Evolutionary conservation across 2,329 filamentous ascomycete genomes (phyloP).

Genomic region (Colletotrichum eremochloae): DNA sequence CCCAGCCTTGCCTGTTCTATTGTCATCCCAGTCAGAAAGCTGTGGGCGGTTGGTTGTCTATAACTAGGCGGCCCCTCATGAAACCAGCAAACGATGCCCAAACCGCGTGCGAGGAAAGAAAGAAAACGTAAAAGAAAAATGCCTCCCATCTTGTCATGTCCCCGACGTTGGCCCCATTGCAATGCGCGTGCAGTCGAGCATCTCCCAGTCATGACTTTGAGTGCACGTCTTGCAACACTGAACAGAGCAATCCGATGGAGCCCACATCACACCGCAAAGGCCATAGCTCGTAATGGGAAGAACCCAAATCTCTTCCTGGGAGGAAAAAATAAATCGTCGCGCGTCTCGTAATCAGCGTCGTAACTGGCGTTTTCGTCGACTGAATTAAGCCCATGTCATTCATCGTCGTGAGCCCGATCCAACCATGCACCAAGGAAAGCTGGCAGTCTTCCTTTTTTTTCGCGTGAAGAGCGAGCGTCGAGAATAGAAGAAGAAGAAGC

Average conservation of each 20-base stretch:
- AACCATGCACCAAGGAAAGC: conserved; percentile 28
- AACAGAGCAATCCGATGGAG: neutral
- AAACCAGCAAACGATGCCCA: conserved; percentile 23
- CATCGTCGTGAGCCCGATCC: conserved; percentile 34
- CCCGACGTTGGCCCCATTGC: conserved; percentile 30
- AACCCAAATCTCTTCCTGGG: conserved; percentile 10
- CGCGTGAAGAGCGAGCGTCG: conserved; percentile 27
- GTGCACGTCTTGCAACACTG: conserved; percentile 7
- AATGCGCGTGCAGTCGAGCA: conserved; percentile 23
- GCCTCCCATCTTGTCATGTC: conserved; percentile 28
- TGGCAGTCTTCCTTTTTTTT: neutral
- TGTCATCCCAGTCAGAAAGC: conserved; percentile 37
- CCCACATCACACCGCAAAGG: neutral
- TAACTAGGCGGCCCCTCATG: conserved; percentile 19
- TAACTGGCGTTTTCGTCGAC: conserved; percentile 35
- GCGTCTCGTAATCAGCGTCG: conserved; percentile 37
- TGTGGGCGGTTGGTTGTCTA: conserved; percentile 27
- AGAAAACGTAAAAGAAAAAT: neutral
- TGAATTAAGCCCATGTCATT: conserved; percentile 27
- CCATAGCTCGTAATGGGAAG: conserved; percentile 22
- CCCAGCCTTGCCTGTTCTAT: conserved; percentile 17
- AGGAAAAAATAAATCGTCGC: conserved; percentile 16
- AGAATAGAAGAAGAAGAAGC: conserved; percentile 17
- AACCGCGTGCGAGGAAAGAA: conserved; percentile 20
- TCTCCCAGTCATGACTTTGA: conserved; percentile 14